Evolutionary conservation across 2,329 filamentous ascomycete species (phyloP), one percentile per base, ranked within the genome.

Genomic region (Blumeria hordei): DNA sequence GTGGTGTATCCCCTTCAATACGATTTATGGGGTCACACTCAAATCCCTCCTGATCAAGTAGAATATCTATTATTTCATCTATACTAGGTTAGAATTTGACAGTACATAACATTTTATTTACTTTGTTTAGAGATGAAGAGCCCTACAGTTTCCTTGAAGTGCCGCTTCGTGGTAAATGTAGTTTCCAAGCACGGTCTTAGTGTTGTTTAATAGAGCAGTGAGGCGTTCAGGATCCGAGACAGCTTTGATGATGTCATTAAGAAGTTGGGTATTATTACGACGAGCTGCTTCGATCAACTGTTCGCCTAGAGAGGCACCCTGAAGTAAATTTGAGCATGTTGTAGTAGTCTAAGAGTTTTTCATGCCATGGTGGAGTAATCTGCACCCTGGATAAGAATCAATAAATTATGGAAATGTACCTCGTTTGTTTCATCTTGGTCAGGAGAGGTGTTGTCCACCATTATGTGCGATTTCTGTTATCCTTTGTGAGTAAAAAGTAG

Each of bases 261-360:
- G 78, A 58, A 96, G 79, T 55, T 90, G 82, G 61, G 81, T 81
- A 70, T 96, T 95, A 75, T 96, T 90, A 65, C 88, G 79, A 58
- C 90, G 86, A 71, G 85, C 94, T 63, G 92, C 86, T 72, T 94
- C 90, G 69, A 96, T 79, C 62, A 96, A 77, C 64, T 85, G 77
- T 72, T 96, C 90, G 67, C 81, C 76, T 50, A 81, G 78, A 57
- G 85, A 85, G 62, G 90, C 90, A 67, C 90, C 92, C 83, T 94
- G 63, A 57, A n/a, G 12, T 37, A 41, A 43, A 43, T 28, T 28
- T 28, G 21, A 28, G 21, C 21, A 28, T 28, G 21, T 28, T 28
- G 21, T 28, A 28, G 21, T 28, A 28, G 21, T 28, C 21, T 28
- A 28, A 28, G 21, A 28, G 21, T 28, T 2, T 4, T 28, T 28